Evolutionary conservation across 495 filamentous ascomycete species (phyloP).

Genomic region (Penicillium ucsense): DNA sequence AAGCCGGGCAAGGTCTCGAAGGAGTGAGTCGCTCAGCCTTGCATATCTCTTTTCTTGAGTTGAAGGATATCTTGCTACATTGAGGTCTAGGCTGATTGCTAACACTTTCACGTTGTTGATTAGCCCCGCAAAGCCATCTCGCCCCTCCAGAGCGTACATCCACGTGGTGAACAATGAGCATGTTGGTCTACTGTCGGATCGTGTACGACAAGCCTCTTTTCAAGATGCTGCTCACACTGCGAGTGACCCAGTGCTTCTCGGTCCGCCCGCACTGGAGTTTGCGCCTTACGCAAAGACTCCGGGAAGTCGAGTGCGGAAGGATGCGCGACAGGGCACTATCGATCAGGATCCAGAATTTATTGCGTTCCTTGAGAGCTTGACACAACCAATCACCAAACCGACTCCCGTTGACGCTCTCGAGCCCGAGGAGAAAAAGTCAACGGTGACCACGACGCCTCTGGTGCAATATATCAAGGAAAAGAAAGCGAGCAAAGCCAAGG

Average conservation of each 20-base stretch:
- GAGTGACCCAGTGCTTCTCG: slow-evolving; percentile 57
- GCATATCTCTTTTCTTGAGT: too few species aligned
- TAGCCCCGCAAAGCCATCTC: slow-evolving; percentile 69
- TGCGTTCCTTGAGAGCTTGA: slow-evolving; percentile 77
- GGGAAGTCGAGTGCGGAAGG: slow-evolving; percentile 55
- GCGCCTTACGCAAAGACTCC: slow-evolving; percentile 75
- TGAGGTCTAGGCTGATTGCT: too few species aligned
- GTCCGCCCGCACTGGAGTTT: slow-evolving; percentile 69
- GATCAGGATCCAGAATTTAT: slow-evolving; percentile 95
- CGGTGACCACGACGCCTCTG: slow-evolving; percentile 73
- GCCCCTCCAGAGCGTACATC: slow-evolving; percentile 68
- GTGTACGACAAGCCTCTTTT: slow-evolving; percentile 54
- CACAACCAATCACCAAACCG: slow-evolving; percentile 58
- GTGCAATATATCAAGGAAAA: slow-evolving; percentile 85
- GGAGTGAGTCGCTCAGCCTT: slow-evolving; percentile 46
- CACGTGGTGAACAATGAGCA: slow-evolving; percentile 56
- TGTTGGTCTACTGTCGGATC: slow-evolving; percentile 51
- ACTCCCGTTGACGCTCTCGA: slow-evolving; percentile 39
- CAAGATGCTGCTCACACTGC: slow-evolving; percentile 63
- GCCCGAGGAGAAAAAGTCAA: slow-evolving; percentile 48
- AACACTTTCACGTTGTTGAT: background rate
- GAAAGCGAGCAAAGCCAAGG: slow-evolving; percentile 80
- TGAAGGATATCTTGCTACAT: too few species aligned
- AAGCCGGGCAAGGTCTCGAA: slow-evolving; percentile 76
- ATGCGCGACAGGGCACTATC: slow-evolving; percentile 85